A percentile compares a stretch with the other conserved stretches of the same genome.
Conservation (phyloP, 2,329 filamentous ascomycete species). For the Trichoderma sp. region DNA sequence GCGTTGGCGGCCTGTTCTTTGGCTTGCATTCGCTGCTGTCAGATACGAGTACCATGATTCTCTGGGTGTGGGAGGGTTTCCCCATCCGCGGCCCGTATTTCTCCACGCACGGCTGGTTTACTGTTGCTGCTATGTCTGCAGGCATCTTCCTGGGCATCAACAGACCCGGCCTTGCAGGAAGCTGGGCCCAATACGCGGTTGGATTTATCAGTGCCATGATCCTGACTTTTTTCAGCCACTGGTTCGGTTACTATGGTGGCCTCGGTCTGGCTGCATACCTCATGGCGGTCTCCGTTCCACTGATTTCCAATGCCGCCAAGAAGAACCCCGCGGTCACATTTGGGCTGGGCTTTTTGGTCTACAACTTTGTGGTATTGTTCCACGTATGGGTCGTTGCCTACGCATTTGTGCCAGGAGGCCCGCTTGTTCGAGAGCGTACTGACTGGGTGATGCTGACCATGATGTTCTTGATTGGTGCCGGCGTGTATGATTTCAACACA, state of each 20-base stretch:
- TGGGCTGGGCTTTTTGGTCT: constrained; percentile 84
- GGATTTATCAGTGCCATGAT: constrained; percentile 80
- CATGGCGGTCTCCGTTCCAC: constrained; percentile 74
- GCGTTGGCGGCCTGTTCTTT: constrained; percentile 84
- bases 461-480: constrained; percentile 82
- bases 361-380: constrained; percentile 94
- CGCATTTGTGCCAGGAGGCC: constrained; percentile 93
- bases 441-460: constrained; percentile 92
- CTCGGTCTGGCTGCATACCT: constrained; percentile 77
- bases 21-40: constrained; percentile 90
- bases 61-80: constrained; percentile 97
- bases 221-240: constrained; percentile 77
- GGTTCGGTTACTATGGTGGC: constrained; percentile 87
- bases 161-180: constrained; percentile 69
- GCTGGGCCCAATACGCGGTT: constrained; percentile 78
- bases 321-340: constrained; percentile 80
- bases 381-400: constrained; percentile 99
- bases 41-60: constrained; percentile 97
- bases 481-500: constrained; percentile 73
- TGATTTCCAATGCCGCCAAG: constrained; percentile 76
- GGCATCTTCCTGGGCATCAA: constrained; percentile 79
- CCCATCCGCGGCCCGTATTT: constrained; percentile 86
- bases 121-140: constrained; percentile 81
- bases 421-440: constrained; percentile 88
- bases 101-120: constrained; percentile 87